These are phyloP conservation scores for Thuidium tamariscinum DNA, from an alignment of 225 moss, liverwort and hornwort species.

Conservation along the genomic window DNA sequence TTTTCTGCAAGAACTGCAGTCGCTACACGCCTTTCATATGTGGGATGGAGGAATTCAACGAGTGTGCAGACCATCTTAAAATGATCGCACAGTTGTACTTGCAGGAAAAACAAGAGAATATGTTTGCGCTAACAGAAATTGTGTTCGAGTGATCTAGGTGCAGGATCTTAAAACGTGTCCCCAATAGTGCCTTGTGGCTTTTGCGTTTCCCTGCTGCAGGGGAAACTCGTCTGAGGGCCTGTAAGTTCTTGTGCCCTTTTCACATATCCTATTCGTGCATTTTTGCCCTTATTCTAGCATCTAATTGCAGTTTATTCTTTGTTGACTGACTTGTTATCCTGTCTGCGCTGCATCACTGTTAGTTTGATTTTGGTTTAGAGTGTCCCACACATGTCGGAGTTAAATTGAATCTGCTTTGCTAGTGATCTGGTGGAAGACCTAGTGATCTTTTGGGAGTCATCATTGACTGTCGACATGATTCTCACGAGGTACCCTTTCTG, in stretches of 20 bases:
- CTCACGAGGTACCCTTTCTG: background rate
- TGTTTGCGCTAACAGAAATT: background rate
- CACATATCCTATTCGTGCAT: background rate
- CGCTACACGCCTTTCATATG: background rate
- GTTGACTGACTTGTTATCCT: background rate
- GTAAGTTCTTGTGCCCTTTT: slow-evolving; percentile 24
- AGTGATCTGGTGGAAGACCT: background rate
- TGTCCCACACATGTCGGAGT: background rate
- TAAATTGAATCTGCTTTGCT: background rate
- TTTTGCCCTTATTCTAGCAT: background rate
- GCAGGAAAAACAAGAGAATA: background rate
- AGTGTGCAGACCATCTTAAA: background rate
- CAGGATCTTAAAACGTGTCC: slow-evolving; percentile 85
- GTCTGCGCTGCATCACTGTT: background rate
- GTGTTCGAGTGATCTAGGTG: slow-evolving; percentile 53
- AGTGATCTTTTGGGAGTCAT: background rate
- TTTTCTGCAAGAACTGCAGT: background rate
- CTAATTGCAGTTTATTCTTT: background rate
- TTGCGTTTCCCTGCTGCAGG: slow-evolving; percentile 95
- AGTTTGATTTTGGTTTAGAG: background rate
- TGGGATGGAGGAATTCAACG: background rate
- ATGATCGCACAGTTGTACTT: background rate
- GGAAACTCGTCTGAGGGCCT: slow-evolving; percentile 89
- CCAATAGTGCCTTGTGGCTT: slow-evolving; percentile 92
- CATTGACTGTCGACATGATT: background rate